Evolutionary conservation across 2,329 filamentous ascomycete genomes (phyloP), one percentile per base, ranked within the genome.

Genomic region (Myriosclerotinia curreyana): DNA sequence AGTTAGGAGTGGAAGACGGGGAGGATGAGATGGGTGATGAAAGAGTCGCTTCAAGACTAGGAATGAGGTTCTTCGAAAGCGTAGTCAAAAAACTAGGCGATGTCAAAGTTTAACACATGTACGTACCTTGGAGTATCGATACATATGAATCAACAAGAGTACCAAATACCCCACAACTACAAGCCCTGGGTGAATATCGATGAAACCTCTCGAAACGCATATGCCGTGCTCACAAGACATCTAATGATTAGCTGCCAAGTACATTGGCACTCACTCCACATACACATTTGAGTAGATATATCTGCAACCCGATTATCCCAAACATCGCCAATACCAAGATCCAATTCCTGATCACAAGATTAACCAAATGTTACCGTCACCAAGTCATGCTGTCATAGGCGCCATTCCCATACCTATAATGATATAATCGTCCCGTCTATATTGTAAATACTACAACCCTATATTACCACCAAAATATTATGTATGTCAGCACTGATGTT

Each of bases 51-150:
- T 75, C 77, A 34, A 74, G 70, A 50, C 66, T 81, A 42, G 79
- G 76, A 5, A 74, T 76, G 71, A 72, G 67, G 2, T 79, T 79
- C 51, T 78, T 79, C 65, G 77, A 80, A 58, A 72, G 79, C 2
- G 79, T 81, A 8, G 79, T 81, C 28, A 79, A 79, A 69, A 75
- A 70, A 51, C 69, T 82, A 25, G 77, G 75, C 1, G 69, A 67
- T 61, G 61, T 72, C 50, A 68, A 64, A 38, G 64, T 71, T 22
- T 71, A 58, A 69, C 40, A 34, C 25, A 15, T 36, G n/a, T 25
- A 55, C 1, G 38, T 55, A 62, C 34, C 60, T 38, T 46, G 17
- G 8, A 22, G 50, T 56, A 62, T 48, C 20, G 15, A n/a, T 56
- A 55, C 60, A 56, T 36, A 46, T 46, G n/a, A n/a, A 46, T 12